A percentile compares a stretch with the other conserved stretches of the same genome.
Evolutionary conservation across 2,329 filamentous ascomycete species (phyloP).

Genomic region (Endoconidiophora laricicola): DNA sequence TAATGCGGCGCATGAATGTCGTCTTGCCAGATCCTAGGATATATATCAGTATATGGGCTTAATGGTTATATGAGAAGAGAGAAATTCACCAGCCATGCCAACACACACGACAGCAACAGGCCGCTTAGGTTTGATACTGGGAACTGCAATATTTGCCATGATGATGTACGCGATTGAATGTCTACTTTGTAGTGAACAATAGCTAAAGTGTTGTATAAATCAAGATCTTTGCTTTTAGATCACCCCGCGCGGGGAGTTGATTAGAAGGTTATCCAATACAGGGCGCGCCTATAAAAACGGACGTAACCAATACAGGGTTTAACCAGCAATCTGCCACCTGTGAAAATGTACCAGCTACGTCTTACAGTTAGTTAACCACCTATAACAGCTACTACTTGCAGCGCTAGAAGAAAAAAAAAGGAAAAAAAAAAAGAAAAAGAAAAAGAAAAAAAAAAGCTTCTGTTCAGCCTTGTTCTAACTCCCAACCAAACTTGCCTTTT

Average conservation of each 20-base stretch:
- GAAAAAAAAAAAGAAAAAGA: no score
- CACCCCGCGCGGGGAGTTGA: neutral
- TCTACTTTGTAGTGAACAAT: neutral
- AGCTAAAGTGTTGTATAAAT: neutral
- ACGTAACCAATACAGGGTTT: no score
- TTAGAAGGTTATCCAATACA: no score
- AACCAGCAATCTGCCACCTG: no score
- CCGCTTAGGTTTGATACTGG: slow-evolving; percentile 8
- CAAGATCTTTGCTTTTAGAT: neutral
- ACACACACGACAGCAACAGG: slow-evolving; percentile 81
- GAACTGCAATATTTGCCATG: slow-evolving; percentile 1
- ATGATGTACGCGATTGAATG: neutral
- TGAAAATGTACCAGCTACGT: no score
- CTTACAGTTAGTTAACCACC: no score
- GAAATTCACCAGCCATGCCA: slow-evolving; percentile 69
- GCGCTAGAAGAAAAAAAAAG: no score
- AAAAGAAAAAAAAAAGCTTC: no score
- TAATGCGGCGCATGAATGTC: slow-evolving; percentile 99
- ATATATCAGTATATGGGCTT: slow-evolving; percentile 4
- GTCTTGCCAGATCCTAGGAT: slow-evolving; percentile 76
- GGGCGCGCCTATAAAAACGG: no score
- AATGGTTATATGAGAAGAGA: neutral
- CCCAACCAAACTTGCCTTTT: no score
- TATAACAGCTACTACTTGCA: no score
- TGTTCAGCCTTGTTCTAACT: no score